These are phyloP conservation scores for Echria macrotheca DNA, from an alignment of 495 filamentous ascomycete genomes.

Conservation along the genomic window DNA sequence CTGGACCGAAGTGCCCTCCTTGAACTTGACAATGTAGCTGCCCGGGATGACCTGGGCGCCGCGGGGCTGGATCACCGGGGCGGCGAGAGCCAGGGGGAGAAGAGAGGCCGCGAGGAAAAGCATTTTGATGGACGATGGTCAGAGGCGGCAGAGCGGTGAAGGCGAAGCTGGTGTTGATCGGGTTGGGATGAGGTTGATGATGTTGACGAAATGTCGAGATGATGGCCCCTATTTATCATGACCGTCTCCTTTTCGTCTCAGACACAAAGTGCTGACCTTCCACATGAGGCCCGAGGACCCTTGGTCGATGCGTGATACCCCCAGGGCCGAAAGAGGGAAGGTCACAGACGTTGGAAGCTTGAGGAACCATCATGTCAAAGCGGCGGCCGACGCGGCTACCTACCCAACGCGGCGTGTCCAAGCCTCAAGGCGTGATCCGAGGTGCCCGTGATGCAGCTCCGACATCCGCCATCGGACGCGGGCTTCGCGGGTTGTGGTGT, in stretches of 20 bases:
- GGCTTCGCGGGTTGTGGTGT: too few relatives aligned
- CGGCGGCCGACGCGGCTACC: not conserved
- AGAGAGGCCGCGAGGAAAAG: slow-evolving; percentile 14
- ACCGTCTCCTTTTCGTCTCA: not conserved
- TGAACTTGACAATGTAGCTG: slow-evolving; percentile 53
- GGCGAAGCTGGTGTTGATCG: not conserved
- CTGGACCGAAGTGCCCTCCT: slow-evolving; percentile 37
- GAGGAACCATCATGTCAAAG: not conserved
- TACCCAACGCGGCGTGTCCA: slow-evolving; percentile 7
- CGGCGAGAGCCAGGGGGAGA: slow-evolving; percentile 19
- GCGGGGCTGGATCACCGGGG: slow-evolving; percentile 30
- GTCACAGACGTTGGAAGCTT: slow-evolving; percentile 1
- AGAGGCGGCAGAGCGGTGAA: not conserved
- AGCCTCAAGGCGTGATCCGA: slow-evolving; percentile 4
- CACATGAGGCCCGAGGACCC: slow-evolving; percentile 5
- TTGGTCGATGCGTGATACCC: slow-evolving; percentile 2
- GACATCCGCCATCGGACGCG: not conserved
- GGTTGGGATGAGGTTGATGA: slow-evolving; percentile 1
- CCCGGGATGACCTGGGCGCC: slow-evolving; percentile 35
- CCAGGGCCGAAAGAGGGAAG: slow-evolving; percentile 10
- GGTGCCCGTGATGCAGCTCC: slow-evolving; percentile 8
- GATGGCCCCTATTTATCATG: slow-evolving; percentile 8
- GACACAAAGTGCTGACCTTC: slow-evolving; percentile 8
- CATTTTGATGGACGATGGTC: slow-evolving; percentile 7
- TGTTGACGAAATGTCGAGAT: not conserved